Base-by-base conservation (phyloP, 768 basidiomycete species). In the Hygrocybe coccinea region DNA sequence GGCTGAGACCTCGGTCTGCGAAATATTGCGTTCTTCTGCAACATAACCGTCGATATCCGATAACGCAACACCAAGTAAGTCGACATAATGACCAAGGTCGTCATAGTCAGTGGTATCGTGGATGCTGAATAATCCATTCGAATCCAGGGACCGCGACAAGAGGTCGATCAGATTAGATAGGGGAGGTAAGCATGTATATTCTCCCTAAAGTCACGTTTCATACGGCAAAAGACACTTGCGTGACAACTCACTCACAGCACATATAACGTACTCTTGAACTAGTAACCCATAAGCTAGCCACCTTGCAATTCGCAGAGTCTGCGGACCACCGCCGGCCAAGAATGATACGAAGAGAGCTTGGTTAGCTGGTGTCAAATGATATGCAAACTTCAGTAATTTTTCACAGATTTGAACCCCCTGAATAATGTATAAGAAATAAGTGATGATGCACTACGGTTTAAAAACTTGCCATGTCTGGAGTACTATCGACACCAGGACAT, bases 11-110 rank as follows among this genome's bases (percentile, higher is more conserved):
- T 46, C 44, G 15, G 43, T 49, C 34, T 38, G 59, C 22, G n/a
- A 56, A 37, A 24, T 54, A 6, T 43, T 37, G 59, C 70, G 65
- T 62, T 87, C 85, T 54, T 77, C 71, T 45, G 68, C 65, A 19
- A 81, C 76, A 60, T 88, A 89, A 8, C 68, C 77, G 17, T 77
- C 74, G 29, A 90, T 72, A 56, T 85, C 78, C 3, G 80, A 75
- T 43, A 89, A 64, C 5, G 81, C 85, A 9, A 81, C 69, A 21
- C 76, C 74, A n/a, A 90, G 76, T 33, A 90, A 76, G 17, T 73
- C 69, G 12, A 84, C 71, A 58, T 82, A 72, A 63, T 77, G 77
- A 5, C 75, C 69, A 64, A 91, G 73, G 36, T 80, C 77, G 34
- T 82, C 77, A 55, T 84, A 90, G 67, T 88, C 81, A 2, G 79